Base-by-base conservation (phyloP, 306 rosid species). In the Quercus agrifolia region DNA sequence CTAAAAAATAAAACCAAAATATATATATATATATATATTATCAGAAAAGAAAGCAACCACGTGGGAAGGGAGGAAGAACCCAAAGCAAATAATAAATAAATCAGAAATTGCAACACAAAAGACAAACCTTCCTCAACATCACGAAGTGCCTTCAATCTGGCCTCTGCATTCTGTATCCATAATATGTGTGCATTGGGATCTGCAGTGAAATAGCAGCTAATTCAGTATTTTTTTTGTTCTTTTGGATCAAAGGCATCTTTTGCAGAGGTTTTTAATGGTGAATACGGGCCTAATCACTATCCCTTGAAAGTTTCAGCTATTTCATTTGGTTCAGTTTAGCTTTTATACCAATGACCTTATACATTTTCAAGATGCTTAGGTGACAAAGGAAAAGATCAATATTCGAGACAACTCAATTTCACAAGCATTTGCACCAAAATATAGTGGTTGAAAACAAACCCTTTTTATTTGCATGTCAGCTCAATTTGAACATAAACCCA, bases 181-280 rank as follows among this genome's bases (percentile, higher is more conserved):
- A 92, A 35, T 70, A 94, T 92, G 74, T 94, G 99, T 66, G 90
- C 82, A 83, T 94, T 94, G 75, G 99, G 99, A 94, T 92, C 99
- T 94, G 92, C 68, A 85, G 59, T 3, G 56, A 20, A 56, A 57
- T 46, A 44, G 3, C 33, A 74, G 5, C 27, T 20, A 5, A 19
- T 31, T 74, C 52, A 55, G 11, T 33, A 7, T 38, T 8, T 8
- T 38, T 38, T 38, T 2, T 38, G 10, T 38, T n/a, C 2, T 75
- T 57, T 30, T 21, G 11, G 69, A 71, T 33, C 52, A 33, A 28
- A 18, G 11, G 9, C 31, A 21, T 70, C 17, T 21, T 38, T 62
- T 31, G 49, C n/a, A 71, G 11, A 49, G 55, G 67, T 58, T 6
- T 78, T 35, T 41, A 55, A 3, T 59, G 21, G 11, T 14, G 33